A percentile compares a stretch with the other conserved stretches of the same genome.
Evolutionary conservation across 495 filamentous ascomycete species (phyloP).

Genomic region (Neurospora sp.): DNA sequence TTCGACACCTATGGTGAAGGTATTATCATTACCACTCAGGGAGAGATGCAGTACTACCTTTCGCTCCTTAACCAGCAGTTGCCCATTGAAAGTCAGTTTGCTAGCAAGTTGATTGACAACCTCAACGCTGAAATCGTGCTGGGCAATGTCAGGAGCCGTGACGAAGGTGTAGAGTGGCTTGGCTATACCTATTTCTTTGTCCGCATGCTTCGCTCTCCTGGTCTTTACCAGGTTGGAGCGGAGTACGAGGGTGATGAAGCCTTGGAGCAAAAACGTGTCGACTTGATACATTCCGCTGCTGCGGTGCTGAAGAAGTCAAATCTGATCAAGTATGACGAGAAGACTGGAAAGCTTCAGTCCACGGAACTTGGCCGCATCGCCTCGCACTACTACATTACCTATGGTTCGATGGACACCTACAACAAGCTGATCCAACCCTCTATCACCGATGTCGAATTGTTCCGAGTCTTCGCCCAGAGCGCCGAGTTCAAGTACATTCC

Average conservation of each 20-base stretch:
- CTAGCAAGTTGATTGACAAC: conserved; percentile 89
- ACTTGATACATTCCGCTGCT: conserved; percentile 91
- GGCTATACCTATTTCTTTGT: conserved; percentile 98
- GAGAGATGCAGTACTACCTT: conserved; percentile 92
- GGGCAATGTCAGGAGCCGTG: conserved; percentile 83
- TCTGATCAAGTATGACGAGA: conserved; percentile 91
- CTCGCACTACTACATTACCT: conserved; percentile 96
- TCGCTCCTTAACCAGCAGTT: conserved; percentile 94
- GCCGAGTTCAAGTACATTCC: conserved; percentile 99
- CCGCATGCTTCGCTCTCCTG: conserved; percentile 92
- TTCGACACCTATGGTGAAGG: conserved; percentile 97
- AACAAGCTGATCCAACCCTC: conserved; percentile 90
- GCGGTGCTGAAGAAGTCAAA: conserved; percentile 76
- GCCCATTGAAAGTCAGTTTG: conserved; percentile 93
- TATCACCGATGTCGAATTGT: conserved; percentile 85
- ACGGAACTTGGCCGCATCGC: conserved; percentile 93
- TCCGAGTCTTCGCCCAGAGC: conserved; percentile 94
- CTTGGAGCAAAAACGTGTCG: conserved; percentile 91
- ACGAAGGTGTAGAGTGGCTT: conserved; percentile 96
- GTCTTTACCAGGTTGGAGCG: conserved; percentile 87
- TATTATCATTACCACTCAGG: conserved; percentile 94
- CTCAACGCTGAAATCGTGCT: conserved; percentile 95
- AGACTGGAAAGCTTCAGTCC: conserved; percentile 75
- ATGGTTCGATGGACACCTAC: conserved; percentile 93
- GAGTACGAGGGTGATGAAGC: conserved; percentile 90